Base-by-base conservation (phyloP, 2,329 filamentous ascomycete species). In the Fonsecaea pedrosoi region DNA sequence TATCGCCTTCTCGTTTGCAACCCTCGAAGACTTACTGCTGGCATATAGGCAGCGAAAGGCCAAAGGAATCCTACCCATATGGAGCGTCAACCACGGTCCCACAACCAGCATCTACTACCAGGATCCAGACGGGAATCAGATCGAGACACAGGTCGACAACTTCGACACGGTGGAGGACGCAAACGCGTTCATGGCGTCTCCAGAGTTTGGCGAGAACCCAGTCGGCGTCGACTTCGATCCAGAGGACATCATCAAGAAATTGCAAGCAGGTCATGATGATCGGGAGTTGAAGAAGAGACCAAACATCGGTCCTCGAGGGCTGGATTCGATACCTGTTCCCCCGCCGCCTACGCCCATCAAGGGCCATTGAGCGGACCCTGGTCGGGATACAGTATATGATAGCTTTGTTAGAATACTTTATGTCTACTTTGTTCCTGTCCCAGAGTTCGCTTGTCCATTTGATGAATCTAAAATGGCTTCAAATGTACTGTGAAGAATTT, bases 91-190 rank as follows among this genome's bases (percentile, higher is more conserved):
- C 70, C 83, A 85, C 70, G 82, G 83, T 3, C 75, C 77, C 1
- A 84, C 79, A 1, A 81, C 76, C 0, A 79, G 77, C 69, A 79
- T 84, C 40, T 84, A 84, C 71, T 84, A 84, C 70, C 64, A 69
- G 8, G 83, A 85, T 71, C 82, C 82, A 4, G 82, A 85, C 70
- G 80, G 81, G 13, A 84, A 84, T 72, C 66, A 74, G 69, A 61
- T 85, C 42, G 83, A 85, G 74, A 79, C 77, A 3, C 81, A 84
- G 69, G 78, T 82, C 2, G 80, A 82, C 62, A 80, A 79, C 56
- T 81, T 82, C 57, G 60, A 63, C 56, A 62, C 13, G n/a, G 15
- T 18, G 15, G 64, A 62, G 6, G 59, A 34, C 8, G 50, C 55
- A 13, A 60, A 61, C 10, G 35, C n/a, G 2, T 58, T 66, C 13